Base-by-base conservation (phyloP, 805 yeast species). In the Kodamaea sagamina region DNA sequence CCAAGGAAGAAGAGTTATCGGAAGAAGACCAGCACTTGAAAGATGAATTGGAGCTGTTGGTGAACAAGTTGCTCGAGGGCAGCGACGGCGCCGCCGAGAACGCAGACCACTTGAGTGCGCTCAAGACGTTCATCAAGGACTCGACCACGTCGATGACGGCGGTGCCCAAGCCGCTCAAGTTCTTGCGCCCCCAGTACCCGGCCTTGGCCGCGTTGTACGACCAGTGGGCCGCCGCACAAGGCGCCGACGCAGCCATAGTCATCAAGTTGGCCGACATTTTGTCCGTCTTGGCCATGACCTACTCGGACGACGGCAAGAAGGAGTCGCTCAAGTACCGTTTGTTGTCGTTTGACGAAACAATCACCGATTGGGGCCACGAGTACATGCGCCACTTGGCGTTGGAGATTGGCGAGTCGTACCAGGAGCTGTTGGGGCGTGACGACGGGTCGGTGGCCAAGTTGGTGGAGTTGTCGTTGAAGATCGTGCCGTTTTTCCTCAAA, bases 71-170 rank as follows among this genome's bases (percentile, higher is more conserved):
- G 48, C 67, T 67, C 47, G 89, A 82, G 49, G 62, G 78, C 2
- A 72, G 75, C 47, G 55, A 72, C 36, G 36, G 54, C 6, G 55
- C 48, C n/a, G 61, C 68, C 13, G 67, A 79, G 15, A 86, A 87
- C 59, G 66, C 67, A 26, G 68, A 79, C 9, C 77, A 89, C n/a
- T 74, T 93, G 53, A 74, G 75, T 32, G 74, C 82, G 41, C 76
- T 93, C 63, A 89, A 89, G 59, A 78, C 75, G 38, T 80, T 80
- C 55, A 90, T 93, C 56, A 81, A 88, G 52, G 95, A 93, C 43
- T 86, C 97, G 9, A 93, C 99, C 2, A 87, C 97, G 28, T 90
- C 97, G 6, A 93, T 93, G 97, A 93, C 99, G 1, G 99, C 99
- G 2, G 99, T 93, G 40, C 99, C 99, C 28, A 93, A 93, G 66